Evolutionary conservation across 306 rosid genomes (phyloP), one percentile per base, ranked within the genome.

Genomic region (Pterocarpus santalinus): DNA sequence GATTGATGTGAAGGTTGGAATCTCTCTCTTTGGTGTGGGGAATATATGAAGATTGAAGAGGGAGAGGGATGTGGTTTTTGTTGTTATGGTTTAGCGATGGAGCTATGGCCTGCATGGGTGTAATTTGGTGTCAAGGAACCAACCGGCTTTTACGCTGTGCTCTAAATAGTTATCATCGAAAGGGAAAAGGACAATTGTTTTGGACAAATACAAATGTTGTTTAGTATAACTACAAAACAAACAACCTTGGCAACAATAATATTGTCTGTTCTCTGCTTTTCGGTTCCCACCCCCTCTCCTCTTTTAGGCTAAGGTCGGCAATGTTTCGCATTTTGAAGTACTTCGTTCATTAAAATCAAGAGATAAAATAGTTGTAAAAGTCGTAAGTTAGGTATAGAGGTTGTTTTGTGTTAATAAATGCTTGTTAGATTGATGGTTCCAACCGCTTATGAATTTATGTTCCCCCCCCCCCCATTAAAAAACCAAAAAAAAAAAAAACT

Each of bases 1-100:
- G 65, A 12, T 15, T 65, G 75, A 65, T 77, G 30, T 12, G 77
- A 12, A 69, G 32, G 17, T 7, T 56, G 52, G 28, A 28, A 38
- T 56, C 39, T 28, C 60, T 76, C 30, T 65, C 33, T 73, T n/a
- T 72, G 32, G 16, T 56, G 65, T 12, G 13, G 30, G 14, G 16
- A 17, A 14, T 5, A 73, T 73, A 57, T 30, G 41, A 41, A 68
- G 49, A 35, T 5, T 43, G 4, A 39, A 43, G 7, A 43, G 28
- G 30, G 55, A 46, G 68, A 57, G 7, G 17, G 22, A 56, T 41
- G 9, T 41, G 13, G 70, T 69, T 72, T 63, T 9, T 80, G 74
- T 61, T 82, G 86, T 78, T 78, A 49, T 34, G 80, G 35, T 32
- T 84, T 83, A 84, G 71, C 32, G 88, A 81, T 85, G 82, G 55